A percentile compares a stretch with the other conserved stretches of the same genome.
Evolutionary conservation across 441 rosid species (phyloP).

Genomic region (Hypseocharis bilobata): DNA sequence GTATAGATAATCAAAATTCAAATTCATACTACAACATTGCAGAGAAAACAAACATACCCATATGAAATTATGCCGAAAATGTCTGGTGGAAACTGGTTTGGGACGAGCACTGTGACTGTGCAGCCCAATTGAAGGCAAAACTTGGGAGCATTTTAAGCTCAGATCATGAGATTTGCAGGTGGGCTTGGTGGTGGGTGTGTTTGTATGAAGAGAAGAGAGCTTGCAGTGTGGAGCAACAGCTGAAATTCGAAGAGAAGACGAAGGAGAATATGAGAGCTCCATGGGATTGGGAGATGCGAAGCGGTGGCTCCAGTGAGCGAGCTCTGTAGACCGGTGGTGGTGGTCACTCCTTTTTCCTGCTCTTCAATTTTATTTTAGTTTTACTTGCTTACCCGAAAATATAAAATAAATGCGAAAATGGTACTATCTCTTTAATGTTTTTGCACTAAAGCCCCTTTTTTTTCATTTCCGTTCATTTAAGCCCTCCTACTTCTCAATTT

Average conservation of each 20-base stretch:
- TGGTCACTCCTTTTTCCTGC: no score
- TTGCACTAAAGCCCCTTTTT: not conserved
- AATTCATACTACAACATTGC: not conserved
- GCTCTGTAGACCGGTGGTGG: not conserved
- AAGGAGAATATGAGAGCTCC: conserved; percentile 51
- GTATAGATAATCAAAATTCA: not conserved
- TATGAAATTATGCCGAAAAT: conserved; percentile 33
- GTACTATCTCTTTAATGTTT: no score
- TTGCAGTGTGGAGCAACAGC: conserved; percentile 28
- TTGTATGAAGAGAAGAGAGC: conserved; percentile 28
- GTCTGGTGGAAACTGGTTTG: conserved; percentile 24
- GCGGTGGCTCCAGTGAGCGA: not conserved
- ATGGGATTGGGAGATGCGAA: conserved; percentile 21
- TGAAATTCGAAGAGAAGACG: conserved; percentile 37
- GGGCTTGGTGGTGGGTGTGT: conserved; percentile 27
- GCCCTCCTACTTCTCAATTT: no score
- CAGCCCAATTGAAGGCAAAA: conserved; percentile 30
- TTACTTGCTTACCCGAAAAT: not conserved
- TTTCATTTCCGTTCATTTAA: no score
- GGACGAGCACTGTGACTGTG: conserved; percentile 30
- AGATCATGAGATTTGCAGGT: conserved; percentile 14
- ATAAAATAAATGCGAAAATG: no score
- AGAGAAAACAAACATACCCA: conserved; percentile 36
- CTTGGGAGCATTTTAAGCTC: conserved; percentile 20
- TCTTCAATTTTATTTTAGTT: not conserved